Evolutionary conservation across 345 rosid genomes (phyloP), one percentile per base, ranked within the genome.

Genomic region (Barbarea vulgaris): DNA sequence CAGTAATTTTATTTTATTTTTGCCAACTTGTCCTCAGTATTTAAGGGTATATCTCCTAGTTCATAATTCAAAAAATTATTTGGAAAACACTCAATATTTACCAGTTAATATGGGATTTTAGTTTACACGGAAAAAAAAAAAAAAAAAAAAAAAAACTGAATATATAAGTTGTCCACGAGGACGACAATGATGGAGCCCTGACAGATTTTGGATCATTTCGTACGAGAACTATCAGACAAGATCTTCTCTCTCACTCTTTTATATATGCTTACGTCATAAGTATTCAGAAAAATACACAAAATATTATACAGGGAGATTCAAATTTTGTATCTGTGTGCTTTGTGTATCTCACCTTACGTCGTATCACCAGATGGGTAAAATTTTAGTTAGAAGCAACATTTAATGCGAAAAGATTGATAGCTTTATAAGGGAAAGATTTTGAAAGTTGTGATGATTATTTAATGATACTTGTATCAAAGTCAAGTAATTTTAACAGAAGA

Each of bases 131-230:
- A 12, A 42, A 34, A 48, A n/a, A 42, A n/a, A 12, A 42, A 34
- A 48, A n/a, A 42, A n/a, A 12, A 42, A 34, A 48, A n/a, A 12
- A 42, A 34, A 48, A n/a, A 42, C 6, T 31, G 0, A 27, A 2
- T 28, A 10, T 3, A 52, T 69, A 41, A 48, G 39, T 59, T 56
- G 77, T 77, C 73, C 63, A 57, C 31, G 75, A 70, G 76, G 76
- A 55, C 73, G 81, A 71, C 77, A 78, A 78, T 72, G 77, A 72
- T 78, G 77, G 77, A 78, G 69, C 77, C 72, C 81, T 77, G 81
- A 72, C 77, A 59, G 64, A 77, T 77, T 77, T 78, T 78, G 81
- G 68, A 78, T 78, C 77, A 71, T 64, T 75, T 64, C 81, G 77
- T 71, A 71, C 68, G 77, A 71, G 77, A 78, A 78, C 81, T 78